A percentile compares a stretch with the other conserved stretches of the same genome.
These are phyloP conservation scores for Diplodia intermedia DNA, from an alignment of 2,329 filamentous ascomycete genomes.

Conservation along the genomic window DNA sequence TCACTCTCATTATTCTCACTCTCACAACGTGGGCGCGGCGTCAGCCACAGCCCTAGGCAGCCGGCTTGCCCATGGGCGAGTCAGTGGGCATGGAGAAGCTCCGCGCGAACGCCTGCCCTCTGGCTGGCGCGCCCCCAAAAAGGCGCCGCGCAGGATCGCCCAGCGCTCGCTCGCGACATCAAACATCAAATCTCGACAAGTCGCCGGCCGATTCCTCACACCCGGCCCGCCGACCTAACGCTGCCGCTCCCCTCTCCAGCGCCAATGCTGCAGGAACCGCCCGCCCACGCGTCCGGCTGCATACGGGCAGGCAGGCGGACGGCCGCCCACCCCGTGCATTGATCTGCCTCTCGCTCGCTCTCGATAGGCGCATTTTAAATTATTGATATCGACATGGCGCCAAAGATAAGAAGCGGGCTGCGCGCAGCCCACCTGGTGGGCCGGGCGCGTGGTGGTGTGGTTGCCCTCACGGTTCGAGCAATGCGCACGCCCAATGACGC, in stretches of 20 bases:
- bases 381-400: slow-evolving; percentile 30
- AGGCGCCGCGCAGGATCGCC: slow-evolving; percentile 27
- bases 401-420: slow-evolving; percentile 29
- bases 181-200: slow-evolving; percentile 27
- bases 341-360: slow-evolving; percentile 21
- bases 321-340: slow-evolving; percentile 1
- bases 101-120: slow-evolving; percentile 13
- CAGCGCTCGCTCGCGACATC: slow-evolving; percentile 29
- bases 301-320: neutral
- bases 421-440: slow-evolving; percentile 6
- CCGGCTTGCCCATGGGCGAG: slow-evolving; percentile 3
- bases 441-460: slow-evolving; percentile 25
- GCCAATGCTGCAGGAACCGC: neutral
- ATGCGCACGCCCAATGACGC: slow-evolving; percentile 23
- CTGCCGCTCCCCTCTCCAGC: neutral
- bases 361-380: slow-evolving; percentile 31
- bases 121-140: slow-evolving; percentile 15
- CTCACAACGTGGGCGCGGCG: neutral
- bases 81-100: slow-evolving; percentile 30
- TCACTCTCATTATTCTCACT: neutral
- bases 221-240: neutral
- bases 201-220: slow-evolving; percentile 7
- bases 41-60: slow-evolving; percentile 1
- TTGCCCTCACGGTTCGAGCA: slow-evolving; percentile 18
- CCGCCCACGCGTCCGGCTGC: slow-evolving; percentile 7